Conservation (phyloP, 2,329 filamentous ascomycete genomes). For the Sporothrix brunneoviolacea region DNA sequence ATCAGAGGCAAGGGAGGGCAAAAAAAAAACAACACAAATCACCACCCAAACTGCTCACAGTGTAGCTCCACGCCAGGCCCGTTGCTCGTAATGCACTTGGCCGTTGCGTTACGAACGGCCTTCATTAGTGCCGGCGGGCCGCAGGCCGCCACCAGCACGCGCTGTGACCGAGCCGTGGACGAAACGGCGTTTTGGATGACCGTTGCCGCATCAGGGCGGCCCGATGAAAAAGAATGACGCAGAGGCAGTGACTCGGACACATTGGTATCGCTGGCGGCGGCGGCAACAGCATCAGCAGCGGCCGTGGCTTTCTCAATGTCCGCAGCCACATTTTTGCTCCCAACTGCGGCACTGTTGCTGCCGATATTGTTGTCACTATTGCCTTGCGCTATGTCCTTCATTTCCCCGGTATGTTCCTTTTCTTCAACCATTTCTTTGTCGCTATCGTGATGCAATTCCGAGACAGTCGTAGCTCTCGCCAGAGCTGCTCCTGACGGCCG, state of each 20-base stretch:
- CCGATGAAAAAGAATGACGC: conserved; percentile 27
- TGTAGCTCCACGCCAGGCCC: conserved; percentile 46
- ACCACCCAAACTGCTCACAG: conserved; percentile 45
- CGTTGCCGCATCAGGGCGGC: conserved; percentile 35
- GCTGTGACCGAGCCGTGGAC: conserved; percentile 27
- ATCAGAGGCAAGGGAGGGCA: too few species aligned
- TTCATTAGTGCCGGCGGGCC: conserved; percentile 40
- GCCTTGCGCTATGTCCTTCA: neutral
- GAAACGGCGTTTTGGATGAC: conserved; percentile 33
- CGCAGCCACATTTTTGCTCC: neutral
- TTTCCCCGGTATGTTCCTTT: conserved; percentile 2
- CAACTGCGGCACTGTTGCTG: neutral
- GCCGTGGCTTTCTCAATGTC: conserved; percentile 20
- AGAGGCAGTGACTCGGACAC: conserved; percentile 10
- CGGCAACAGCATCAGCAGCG: conserved; percentile 7
- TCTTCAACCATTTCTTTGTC: conserved; percentile 4
- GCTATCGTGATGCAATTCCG: neutral
- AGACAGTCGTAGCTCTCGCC: neutral
- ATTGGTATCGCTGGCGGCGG: conserved; percentile 5
- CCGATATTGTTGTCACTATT: neutral
- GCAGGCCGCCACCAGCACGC: conserved; percentile 41
- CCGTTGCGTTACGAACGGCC: conserved; percentile 37
- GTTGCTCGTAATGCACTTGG: conserved; percentile 34
- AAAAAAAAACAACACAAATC: neutral
- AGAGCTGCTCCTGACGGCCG: neutral